Conservation (phyloP, 176 grass and related monocot species). For the Hordeum marinum region DNA sequence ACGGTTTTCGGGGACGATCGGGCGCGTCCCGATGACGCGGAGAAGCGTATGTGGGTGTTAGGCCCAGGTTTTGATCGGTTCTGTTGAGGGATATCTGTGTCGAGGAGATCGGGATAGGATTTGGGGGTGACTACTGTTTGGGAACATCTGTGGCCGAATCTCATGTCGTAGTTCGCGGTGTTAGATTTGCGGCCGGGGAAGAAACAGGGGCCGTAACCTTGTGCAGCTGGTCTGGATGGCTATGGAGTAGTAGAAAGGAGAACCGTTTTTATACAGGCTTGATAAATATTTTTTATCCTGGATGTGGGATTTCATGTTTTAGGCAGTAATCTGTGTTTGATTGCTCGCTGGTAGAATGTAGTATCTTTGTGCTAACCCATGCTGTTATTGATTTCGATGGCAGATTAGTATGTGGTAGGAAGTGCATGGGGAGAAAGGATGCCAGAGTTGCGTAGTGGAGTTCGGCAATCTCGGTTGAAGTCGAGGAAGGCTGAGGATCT, state of each 20-base stretch:
- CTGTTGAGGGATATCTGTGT: background rate
- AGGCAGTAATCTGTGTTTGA: constrained; percentile 11
- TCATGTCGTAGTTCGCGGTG: background rate
- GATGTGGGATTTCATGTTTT: constrained; percentile 15
- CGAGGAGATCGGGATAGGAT: constrained; percentile 41
- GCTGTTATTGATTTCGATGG: background rate
- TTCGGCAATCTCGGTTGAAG: constrained; percentile 73
- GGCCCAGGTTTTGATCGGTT: constrained; percentile 17
- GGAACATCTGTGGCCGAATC: constrained; percentile 18
- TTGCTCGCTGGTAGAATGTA: constrained; percentile 15
- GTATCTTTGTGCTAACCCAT: background rate
- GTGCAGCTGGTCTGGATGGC: background rate
- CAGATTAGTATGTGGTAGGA: constrained; percentile 47
- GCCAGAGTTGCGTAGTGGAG: constrained; percentile 96
- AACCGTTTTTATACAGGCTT: background rate
- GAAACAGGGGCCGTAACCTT: background rate
- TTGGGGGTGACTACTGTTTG: background rate
- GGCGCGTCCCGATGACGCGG: background rate
- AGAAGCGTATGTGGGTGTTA: background rate
- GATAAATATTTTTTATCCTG: background rate
- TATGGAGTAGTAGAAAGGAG: background rate
- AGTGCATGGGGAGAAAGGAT: constrained; percentile 97
- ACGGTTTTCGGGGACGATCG: constrained; percentile 9
- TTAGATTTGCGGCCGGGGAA: background rate
- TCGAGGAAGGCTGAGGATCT: constrained; percentile 68